Evolutionary conservation across 2,329 filamentous ascomycete species (phyloP).

Genomic region (Colletotrichum cuscutae): DNA sequence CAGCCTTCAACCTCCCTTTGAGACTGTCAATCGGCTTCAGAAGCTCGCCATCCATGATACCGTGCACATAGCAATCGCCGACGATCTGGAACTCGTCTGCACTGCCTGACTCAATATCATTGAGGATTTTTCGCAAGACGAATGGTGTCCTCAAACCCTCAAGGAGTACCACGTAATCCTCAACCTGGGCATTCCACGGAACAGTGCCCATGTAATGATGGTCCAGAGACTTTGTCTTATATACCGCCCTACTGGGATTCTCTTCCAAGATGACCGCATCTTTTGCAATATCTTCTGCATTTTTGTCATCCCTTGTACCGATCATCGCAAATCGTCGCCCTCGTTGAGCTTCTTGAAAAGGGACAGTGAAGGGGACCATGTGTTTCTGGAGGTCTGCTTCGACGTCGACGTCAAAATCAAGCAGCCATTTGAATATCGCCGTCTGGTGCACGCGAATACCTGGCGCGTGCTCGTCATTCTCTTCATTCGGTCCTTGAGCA

Average conservation of each 20-base stretch:
- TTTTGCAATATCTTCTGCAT: neutral
- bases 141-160: slow-evolving; percentile 47
- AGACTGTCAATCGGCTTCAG: neutral
- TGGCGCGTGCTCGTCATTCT: neutral
- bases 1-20: neutral
- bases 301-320: slow-evolving; percentile 1
- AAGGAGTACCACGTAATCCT: slow-evolving; percentile 45
- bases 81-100: neutral
- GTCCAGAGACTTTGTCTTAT: neutral
- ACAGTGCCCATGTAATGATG: slow-evolving; percentile 2
- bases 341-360: slow-evolving; percentile 22
- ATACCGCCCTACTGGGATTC: neutral
- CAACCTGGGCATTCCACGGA: slow-evolving; percentile 15
- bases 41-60: slow-evolving; percentile 4
- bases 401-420: slow-evolving; percentile 5
- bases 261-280: neutral
- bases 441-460: slow-evolving; percentile 21
- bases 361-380: slow-evolving; percentile 6
- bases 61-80: slow-evolving; percentile 20
- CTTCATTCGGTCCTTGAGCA: slow-evolving; percentile 4
- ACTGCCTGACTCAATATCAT: neutral
- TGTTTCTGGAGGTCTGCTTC: slow-evolving; percentile 15
- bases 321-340: slow-evolving; percentile 14
- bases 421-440: slow-evolving; percentile 10
- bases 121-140: slow-evolving; percentile 39